Evolutionary conservation across 257 asterid genomes (phyloP).

Genomic region (Primulina tabacum): DNA sequence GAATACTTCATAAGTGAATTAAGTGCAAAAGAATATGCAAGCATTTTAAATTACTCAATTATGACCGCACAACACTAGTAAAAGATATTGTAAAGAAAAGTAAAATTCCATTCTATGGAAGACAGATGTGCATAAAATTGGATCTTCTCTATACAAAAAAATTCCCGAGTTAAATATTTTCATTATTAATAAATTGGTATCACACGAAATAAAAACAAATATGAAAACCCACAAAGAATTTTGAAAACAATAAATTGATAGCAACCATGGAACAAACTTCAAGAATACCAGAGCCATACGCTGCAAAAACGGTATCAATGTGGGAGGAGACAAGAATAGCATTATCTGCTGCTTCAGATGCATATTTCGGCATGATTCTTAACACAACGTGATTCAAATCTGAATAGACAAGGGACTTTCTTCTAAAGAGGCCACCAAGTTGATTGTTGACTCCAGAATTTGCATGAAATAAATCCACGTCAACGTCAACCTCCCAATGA

Average conservation of each 20-base stretch:
- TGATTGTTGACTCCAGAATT: conserved; percentile 67
- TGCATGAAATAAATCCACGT: conserved; percentile 71
- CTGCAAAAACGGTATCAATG: conserved; percentile 83
- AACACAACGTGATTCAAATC: conserved; percentile 77
- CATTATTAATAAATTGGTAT: not conserved
- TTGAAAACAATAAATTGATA: not conserved
- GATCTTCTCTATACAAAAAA: not conserved
- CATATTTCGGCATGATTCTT: conserved; percentile 82
- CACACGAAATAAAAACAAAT: conserved; percentile 2
- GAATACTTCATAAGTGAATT: not conserved
- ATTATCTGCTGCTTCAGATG: conserved; percentile 69
- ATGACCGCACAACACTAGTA: not conserved
- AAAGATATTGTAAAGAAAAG: not conserved
- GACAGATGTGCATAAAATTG: not conserved
- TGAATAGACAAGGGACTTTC: conserved; percentile 85
- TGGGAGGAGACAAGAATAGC: conserved; percentile 97
- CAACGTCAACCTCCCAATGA: conserved; percentile 92
- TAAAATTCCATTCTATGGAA: not conserved
- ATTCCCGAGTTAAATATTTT: conserved; percentile 1
- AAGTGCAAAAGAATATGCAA: not conserved
- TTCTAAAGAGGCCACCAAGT: conserved; percentile 80
- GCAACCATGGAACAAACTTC: conserved; percentile 1
- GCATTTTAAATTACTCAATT: not conserved
- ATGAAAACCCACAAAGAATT: not conserved
- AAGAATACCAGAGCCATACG: conserved; percentile 40